Percentiles rank a stretch among this genome's conserved stretches.
phyloP scores from a whole-genome alignment of 2,329 filamentous ascomycete genomes.

The Bipolaris bicolor region DNA sequence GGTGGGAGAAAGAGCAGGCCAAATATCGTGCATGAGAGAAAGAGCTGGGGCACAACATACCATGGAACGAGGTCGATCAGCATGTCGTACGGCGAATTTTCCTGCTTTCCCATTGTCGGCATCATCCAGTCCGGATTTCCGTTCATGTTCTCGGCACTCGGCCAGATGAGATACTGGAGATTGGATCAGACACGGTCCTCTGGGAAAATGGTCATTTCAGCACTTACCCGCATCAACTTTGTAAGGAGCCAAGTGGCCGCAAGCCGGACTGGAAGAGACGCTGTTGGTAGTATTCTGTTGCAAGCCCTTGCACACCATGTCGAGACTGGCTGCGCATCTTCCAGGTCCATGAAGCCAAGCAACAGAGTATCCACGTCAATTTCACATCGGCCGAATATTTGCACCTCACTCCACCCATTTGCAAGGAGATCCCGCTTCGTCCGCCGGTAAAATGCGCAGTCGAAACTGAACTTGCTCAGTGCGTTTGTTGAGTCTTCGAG shows the following conservation, averaged over 20 bases:
- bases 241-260: conserved; percentile 44
- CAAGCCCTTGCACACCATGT: conserved; percentile 43
- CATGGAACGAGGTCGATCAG: conserved; percentile 45
- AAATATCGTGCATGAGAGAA: neutral
- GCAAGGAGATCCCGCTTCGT: conserved; percentile 42
- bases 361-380: conserved; percentile 46
- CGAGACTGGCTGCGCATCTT: conserved; percentile 42
- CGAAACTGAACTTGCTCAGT: conserved; percentile 42
- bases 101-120: conserved; percentile 37
- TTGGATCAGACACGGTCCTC: conserved; percentile 15
- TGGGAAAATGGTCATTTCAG: neutral
- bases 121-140: conserved; percentile 45
- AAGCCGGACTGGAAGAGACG: conserved; percentile 36
- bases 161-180: conserved; percentile 45
- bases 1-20: too few species aligned
- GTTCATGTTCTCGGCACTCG: conserved; percentile 46
- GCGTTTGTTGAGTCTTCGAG: conserved; percentile 28
- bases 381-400: conserved; percentile 43
- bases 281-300: conserved; percentile 38
- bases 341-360: conserved; percentile 41
- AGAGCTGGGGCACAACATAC: conserved; percentile 21
- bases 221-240: conserved; percentile 46
- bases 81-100: conserved; percentile 41
- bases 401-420: conserved; percentile 40
- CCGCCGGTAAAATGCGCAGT: conserved; percentile 42